A percentile compares a stretch with the other conserved stretches of the same genome.
Evolutionary conservation across 768 basidiomycete species (phyloP).

Genomic region (Russula brevipes): DNA sequence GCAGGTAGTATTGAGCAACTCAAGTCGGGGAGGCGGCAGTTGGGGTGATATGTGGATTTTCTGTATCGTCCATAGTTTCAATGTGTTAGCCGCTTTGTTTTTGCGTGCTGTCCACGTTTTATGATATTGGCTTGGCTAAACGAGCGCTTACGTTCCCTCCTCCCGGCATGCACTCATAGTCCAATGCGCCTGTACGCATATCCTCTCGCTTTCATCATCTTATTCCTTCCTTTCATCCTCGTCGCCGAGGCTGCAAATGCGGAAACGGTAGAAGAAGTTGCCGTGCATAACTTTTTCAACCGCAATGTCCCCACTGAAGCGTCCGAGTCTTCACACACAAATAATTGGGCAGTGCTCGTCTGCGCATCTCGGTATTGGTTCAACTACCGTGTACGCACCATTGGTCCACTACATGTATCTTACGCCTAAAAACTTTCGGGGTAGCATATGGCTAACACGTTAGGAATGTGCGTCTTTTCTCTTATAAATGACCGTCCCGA

Average conservation of each 20-base stretch:
- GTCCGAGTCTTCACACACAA: constrained; percentile 59
- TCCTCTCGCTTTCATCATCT: constrained; percentile 1
- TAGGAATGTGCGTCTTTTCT: constrained; percentile 75
- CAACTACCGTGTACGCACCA: constrained; percentile 80
- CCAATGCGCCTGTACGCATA: constrained; percentile 2
- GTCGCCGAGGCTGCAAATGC: background rate
- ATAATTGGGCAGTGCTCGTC: constrained; percentile 98
- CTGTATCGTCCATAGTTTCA: background rate
- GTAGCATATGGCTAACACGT: constrained; percentile 97
- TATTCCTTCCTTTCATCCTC: constrained; percentile 3
- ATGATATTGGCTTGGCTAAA: background rate
- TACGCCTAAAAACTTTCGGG: background rate
- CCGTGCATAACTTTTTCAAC: constrained; percentile 12
- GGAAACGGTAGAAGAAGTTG: background rate
- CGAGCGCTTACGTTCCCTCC: background rate
- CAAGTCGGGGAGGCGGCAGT: constrained; percentile 8
- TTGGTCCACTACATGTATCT: background rate
- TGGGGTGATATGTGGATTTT: constrained; percentile 1
- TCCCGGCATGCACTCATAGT: constrained; percentile 1
- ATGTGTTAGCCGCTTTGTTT: background rate
- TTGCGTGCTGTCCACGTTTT: too few species aligned
- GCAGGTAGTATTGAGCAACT: constrained; percentile 8
- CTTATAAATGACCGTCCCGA: background rate
- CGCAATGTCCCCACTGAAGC: constrained; percentile 6
- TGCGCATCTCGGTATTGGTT: constrained; percentile 97